Evolutionary conservation across 495 filamentous ascomycete species (phyloP).

Genomic region (Tuber melanosporum): DNA sequence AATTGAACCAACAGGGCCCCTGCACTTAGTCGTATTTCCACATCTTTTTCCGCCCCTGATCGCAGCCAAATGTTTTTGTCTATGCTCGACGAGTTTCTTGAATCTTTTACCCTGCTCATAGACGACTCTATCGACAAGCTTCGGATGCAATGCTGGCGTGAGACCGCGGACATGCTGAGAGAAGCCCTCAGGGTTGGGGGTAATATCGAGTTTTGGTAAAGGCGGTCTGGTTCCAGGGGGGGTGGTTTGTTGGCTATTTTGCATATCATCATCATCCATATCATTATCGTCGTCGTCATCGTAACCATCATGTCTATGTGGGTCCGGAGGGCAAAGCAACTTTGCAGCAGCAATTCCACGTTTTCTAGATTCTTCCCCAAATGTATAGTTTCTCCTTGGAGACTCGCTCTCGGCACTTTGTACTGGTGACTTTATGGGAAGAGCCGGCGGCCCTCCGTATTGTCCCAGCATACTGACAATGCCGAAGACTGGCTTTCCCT

Average conservation of each 20-base stretch:
- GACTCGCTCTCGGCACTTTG: slow-evolving; percentile 23
- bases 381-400: slow-evolving; percentile 27
- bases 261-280: slow-evolving; percentile 49
- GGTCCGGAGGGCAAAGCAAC: slow-evolving; percentile 27
- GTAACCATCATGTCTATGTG: slow-evolving; percentile 26
- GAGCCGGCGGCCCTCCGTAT: slow-evolving; percentile 27
- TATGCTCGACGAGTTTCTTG: slow-evolving; percentile 65
- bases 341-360: slow-evolving; percentile 22
- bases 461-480: slow-evolving; percentile 35
- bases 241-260: slow-evolving; percentile 46
- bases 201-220: slow-evolving; percentile 32
- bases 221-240: slow-evolving; percentile 43
- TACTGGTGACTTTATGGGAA: slow-evolving; percentile 31
- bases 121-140: slow-evolving; percentile 74
- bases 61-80: slow-evolving; percentile 59
- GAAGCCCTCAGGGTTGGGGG: slow-evolving; percentile 72
- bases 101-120: slow-evolving; percentile 73
- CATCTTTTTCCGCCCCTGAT: slow-evolving; percentile 29
- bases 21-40: slow-evolving; percentile 28
- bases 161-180: slow-evolving; percentile 63
- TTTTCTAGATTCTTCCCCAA: slow-evolving; percentile 37
- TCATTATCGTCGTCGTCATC: slow-evolving; percentile 50
- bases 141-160: slow-evolving; percentile 62
- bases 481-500: slow-evolving; percentile 33
- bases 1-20: slow-evolving; percentile 27